Evolutionary conservation across 306 rosid genomes (phyloP).

Genomic region (Lablab purpureus): DNA sequence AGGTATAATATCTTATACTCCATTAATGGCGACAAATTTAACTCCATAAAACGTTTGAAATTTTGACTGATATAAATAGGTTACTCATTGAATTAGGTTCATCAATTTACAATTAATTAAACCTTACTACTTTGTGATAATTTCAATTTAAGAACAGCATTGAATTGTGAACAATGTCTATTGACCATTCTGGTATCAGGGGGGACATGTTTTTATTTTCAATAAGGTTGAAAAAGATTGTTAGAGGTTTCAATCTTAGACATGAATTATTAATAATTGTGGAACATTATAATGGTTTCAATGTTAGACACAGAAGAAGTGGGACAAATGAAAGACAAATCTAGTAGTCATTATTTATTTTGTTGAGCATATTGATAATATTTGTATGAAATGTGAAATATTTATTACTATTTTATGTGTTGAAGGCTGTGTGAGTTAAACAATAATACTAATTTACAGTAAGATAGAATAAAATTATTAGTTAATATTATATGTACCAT

Average conservation of each 20-base stretch:
- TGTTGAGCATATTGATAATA: background rate
- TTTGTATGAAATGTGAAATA: background rate
- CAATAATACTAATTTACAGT: background rate
- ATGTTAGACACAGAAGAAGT: background rate
- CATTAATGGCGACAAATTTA: background rate
- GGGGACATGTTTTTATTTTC: conserved; percentile 35
- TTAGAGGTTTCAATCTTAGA: background rate
- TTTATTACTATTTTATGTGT: background rate
- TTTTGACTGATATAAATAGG: background rate
- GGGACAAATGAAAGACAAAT: background rate
- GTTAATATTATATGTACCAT: too few species aligned
- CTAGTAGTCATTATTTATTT: background rate
- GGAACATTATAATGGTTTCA: conserved; percentile 13
- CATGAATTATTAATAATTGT: background rate
- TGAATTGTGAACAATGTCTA: conserved; percentile 1
- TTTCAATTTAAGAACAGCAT: conserved; percentile 8
- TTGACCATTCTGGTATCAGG: background rate
- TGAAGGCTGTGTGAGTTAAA: background rate
- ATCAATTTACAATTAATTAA: background rate
- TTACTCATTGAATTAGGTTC: background rate
- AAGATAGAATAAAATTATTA: background rate
- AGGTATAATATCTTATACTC: background rate
- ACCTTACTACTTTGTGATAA: background rate
- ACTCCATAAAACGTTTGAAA: conserved; percentile 8
- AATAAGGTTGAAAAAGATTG: background rate